Conservation (phyloP, 345 rosid genomes). For the Salix suchowensis region DNA sequence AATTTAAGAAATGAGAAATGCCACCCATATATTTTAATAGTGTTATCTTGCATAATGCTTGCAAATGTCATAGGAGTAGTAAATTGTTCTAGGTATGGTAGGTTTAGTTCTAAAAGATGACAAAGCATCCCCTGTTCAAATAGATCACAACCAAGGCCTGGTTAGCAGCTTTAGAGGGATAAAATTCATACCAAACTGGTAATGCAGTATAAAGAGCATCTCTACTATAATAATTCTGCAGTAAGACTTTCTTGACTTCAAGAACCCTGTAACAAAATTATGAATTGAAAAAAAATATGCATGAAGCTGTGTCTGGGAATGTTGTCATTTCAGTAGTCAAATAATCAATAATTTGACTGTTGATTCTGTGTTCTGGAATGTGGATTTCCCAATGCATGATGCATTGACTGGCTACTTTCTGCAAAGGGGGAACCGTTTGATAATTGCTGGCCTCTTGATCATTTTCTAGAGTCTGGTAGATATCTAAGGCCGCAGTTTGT, state of each 20-base stretch:
- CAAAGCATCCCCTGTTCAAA: conserved; percentile 66
- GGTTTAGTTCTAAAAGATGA: conserved; percentile 46
- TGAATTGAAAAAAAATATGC: too few species aligned
- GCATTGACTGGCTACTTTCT: too few species aligned
- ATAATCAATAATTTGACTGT: not conserved
- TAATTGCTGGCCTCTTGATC: conserved; percentile 53
- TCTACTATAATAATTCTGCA: conserved; percentile 80
- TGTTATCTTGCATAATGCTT: not conserved
- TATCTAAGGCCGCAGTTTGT: conserved; percentile 75
- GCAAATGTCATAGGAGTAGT: not conserved
- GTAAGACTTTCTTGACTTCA: conserved; percentile 74
- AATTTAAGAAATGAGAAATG: too few species aligned
- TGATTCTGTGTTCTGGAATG: not conserved
- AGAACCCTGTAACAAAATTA: conserved; percentile 50
- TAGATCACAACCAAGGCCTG: conserved; percentile 53
- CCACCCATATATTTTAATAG: not conserved
- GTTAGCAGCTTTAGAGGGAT: conserved; percentile 90
- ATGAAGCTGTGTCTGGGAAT: too few species aligned
- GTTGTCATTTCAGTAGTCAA: not conserved
- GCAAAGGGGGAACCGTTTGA: conserved; percentile 11
- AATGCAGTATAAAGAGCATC: conserved; percentile 79
- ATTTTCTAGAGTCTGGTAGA: conserved; percentile 69
- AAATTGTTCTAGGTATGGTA: not conserved
- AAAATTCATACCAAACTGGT: conserved; percentile 92
- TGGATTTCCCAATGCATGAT: too few species aligned